A percentile compares a stretch with the other conserved stretches of the same genome.
phyloP scores from a whole-genome alignment of 306 rosid species.

The Styphnolobium japonicum region DNA sequence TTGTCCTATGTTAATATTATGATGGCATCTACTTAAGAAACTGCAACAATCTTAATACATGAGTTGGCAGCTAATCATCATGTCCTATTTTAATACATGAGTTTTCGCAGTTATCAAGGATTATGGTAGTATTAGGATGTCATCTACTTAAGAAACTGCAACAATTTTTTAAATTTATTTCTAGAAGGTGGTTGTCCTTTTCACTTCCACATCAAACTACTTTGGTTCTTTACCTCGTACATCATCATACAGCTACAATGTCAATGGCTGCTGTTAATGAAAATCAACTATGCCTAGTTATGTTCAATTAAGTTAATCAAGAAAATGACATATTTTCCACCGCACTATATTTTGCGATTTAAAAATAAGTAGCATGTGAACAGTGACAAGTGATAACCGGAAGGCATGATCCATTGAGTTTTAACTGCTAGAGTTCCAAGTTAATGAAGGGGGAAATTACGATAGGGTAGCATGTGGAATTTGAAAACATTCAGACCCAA shows the following conservation, averaged over 20 bases:
- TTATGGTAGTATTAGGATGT: not conserved
- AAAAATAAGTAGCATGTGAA: not conserved
- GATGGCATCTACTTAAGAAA: too few relatives aligned
- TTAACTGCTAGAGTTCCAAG: too few relatives aligned
- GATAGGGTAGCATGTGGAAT: not conserved
- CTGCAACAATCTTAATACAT: too few relatives aligned
- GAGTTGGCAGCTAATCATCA: slow-evolving; percentile 29
- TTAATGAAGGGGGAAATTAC: too few relatives aligned
- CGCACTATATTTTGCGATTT: not conserved
- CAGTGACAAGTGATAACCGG: not conserved
- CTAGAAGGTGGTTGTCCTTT: not conserved
- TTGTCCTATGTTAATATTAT: too few relatives aligned
- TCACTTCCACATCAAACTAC: not conserved
- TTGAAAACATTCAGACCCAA: not conserved
- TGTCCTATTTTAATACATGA: not conserved
- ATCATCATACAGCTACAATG: not conserved
- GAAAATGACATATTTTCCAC: not conserved
- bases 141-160: not conserved
- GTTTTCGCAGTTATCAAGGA: not conserved
- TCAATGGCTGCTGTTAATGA: not conserved
- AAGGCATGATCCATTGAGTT: not conserved
- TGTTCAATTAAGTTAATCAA: not conserved
- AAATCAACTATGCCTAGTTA: not conserved
- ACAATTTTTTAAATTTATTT: not conserved
- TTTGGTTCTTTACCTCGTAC: not conserved